Conservation (phyloP, 2,329 filamentous ascomycete species). For the Calonectria leucothoes region DNA sequence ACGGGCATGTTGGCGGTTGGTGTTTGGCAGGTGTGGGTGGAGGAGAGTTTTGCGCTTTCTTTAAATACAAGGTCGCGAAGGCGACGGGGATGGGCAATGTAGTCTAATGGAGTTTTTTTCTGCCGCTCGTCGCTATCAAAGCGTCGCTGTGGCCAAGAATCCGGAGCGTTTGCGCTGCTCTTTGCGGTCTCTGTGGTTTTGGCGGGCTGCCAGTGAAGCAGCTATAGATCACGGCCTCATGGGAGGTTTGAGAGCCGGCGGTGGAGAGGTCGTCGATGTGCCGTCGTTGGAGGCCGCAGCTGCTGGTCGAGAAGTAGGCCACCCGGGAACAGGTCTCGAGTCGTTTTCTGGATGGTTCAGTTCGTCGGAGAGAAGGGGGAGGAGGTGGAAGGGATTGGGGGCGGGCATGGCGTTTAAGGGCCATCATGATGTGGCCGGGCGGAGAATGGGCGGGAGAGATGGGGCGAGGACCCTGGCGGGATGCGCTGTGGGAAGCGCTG, state of each 20-base stretch:
- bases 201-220: constrained; percentile 34
- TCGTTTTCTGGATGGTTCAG: neutral
- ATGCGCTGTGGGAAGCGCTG: constrained; percentile 21
- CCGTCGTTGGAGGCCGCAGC: constrained; percentile 9
- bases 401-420: constrained; percentile 42
- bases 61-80: neutral
- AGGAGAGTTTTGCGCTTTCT: neutral
- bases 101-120: neutral
- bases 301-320: constrained; percentile 25
- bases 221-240: constrained; percentile 35
- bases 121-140: constrained; percentile 17
- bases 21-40: neutral
- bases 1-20: constrained; percentile 38
- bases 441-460: constrained; percentile 8
- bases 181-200: constrained; percentile 16
- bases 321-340: constrained; percentile 18
- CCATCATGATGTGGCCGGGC: constrained; percentile 35
- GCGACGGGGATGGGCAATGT: neutral
- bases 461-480: constrained; percentile 18
- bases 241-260: constrained; percentile 2
- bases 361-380: constrained; percentile 19
- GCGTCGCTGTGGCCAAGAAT: neutral
- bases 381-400: constrained; percentile 32
- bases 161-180: neutral
- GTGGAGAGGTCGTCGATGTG: neutral